Percentiles rank a stretch among this genome's conserved stretches.
These are phyloP conservation scores for Taphrina flavorubra DNA, from an alignment of 1,139 yeast species.

Conservation along the genomic window DNA sequence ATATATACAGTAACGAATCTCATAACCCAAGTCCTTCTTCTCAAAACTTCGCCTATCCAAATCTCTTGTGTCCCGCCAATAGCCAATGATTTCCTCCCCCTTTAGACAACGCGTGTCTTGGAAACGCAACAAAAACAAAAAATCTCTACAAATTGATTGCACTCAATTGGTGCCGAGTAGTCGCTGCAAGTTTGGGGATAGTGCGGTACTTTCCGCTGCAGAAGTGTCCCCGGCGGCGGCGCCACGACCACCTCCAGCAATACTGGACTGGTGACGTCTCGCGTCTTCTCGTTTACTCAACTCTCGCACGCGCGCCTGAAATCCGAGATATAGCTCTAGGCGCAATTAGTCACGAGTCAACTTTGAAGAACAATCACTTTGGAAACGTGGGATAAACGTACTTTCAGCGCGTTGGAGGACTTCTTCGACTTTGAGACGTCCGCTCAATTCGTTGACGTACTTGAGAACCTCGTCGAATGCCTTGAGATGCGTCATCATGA, in stretches of 20 bases:
- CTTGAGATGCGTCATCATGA: slow-evolving; percentile 71
- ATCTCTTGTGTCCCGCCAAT: neutral
- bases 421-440: slow-evolving; percentile 35
- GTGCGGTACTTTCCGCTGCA: neutral
- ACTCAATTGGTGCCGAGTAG: slow-evolving; percentile 6
- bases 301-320: slow-evolving; percentile 35
- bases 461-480: slow-evolving; percentile 90
- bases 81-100: neutral
- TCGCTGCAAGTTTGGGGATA: slow-evolving; percentile 15
- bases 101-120: too few relatives aligned
- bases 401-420: slow-evolving; percentile 34
- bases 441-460: slow-evolving; percentile 79
- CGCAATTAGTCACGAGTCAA: too few relatives aligned
- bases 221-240: neutral
- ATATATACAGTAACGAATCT: too few relatives aligned
- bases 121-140: too few relatives aligned
- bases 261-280: neutral
- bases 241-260: neutral
- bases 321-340: slow-evolving; percentile 30
- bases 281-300: slow-evolving; percentile 30
- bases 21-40: too few relatives aligned
- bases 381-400: neutral
- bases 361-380: neutral
- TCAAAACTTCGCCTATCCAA: too few relatives aligned
- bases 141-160: too few relatives aligned